phyloP scores from a whole-genome alignment of 2,329 filamentous ascomycete species.

The Lecanosticta acicola region DNA sequence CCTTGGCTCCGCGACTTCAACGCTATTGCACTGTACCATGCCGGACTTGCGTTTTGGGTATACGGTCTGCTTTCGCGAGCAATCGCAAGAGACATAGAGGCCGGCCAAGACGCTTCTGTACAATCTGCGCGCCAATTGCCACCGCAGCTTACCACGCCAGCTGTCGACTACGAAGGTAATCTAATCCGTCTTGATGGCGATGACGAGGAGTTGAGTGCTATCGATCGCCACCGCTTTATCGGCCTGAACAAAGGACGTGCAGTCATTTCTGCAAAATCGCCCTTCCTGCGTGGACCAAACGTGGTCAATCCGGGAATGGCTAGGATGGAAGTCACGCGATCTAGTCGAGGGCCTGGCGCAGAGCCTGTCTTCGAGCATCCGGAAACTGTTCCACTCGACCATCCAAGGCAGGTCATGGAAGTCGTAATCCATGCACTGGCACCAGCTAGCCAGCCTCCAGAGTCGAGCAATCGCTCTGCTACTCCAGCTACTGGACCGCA shows the following conservation, averaged over 20 bases:
- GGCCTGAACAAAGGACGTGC: slow-evolving; percentile 15
- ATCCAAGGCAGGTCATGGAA: slow-evolving; percentile 17
- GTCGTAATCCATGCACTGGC: slow-evolving; percentile 18
- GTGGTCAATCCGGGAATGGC: slow-evolving; percentile 2
- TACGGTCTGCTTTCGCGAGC: slow-evolving; percentile 17
- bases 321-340: slow-evolving; percentile 2
- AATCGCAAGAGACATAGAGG: slow-evolving; percentile 5
- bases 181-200: slow-evolving; percentile 17
- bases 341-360: slow-evolving; percentile 10
- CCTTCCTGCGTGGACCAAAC: background rate
- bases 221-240: slow-evolving; percentile 20
- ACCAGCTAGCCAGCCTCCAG: slow-evolving; percentile 13
- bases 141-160: background rate
- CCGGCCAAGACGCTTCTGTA: background rate
- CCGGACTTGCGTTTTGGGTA: slow-evolving; percentile 17
- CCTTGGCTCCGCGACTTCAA: slow-evolving; percentile 21
- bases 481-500: slow-evolving; percentile 10
- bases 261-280: slow-evolving; percentile 15
- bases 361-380: slow-evolving; percentile 7
- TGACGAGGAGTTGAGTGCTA: slow-evolving; percentile 12
- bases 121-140: background rate
- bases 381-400: slow-evolving; percentile 14
- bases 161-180: slow-evolving; percentile 16
- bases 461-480: slow-evolving; percentile 1
- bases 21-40: slow-evolving; percentile 19